Evolutionary conservation across 345 rosid genomes (phyloP).

Genomic region (Cardamine resedifolia): DNA sequence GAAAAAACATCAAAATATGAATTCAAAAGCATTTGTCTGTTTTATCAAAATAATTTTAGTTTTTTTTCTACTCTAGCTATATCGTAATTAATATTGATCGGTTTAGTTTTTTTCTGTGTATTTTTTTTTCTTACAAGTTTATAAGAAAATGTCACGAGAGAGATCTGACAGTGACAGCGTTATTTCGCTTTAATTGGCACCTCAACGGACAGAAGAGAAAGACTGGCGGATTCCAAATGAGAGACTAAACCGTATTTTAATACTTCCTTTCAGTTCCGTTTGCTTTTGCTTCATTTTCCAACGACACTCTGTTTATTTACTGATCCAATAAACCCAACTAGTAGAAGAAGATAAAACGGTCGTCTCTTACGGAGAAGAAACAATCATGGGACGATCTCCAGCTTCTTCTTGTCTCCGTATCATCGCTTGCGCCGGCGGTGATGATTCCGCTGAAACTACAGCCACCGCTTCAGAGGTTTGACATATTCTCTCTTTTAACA

Average conservation of each 20-base stretch:
- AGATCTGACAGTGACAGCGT: constrained; percentile 39
- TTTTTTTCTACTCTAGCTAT: not conserved
- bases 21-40: not conserved
- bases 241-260: constrained; percentile 23
- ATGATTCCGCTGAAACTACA: constrained; percentile 50
- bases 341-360: constrained; percentile 31
- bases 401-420: constrained; percentile 70
- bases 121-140: not conserved
- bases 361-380: not conserved
- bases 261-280: constrained; percentile 30
- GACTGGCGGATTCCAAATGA: constrained; percentile 44
- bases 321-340: constrained; percentile 8
- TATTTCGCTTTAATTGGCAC: constrained; percentile 35
- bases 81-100: not conserved
- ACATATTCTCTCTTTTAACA: not conserved
- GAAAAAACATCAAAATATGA: not conserved
- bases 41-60: not conserved
- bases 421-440: constrained; percentile 65
- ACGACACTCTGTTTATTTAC: constrained; percentile 22
- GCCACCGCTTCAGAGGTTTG: constrained; percentile 44
- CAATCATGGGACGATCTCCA: constrained; percentile 63
- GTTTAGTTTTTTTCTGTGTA: not conserved
- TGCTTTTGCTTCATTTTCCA: constrained; percentile 34
- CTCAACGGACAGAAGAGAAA: constrained; percentile 39
- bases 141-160: constrained; percentile 34